Evolutionary conservation across 208 protist species (phyloP), one percentile per base, ranked within the genome.

Genomic region (Trypanosomatidae sp.): DNA sequence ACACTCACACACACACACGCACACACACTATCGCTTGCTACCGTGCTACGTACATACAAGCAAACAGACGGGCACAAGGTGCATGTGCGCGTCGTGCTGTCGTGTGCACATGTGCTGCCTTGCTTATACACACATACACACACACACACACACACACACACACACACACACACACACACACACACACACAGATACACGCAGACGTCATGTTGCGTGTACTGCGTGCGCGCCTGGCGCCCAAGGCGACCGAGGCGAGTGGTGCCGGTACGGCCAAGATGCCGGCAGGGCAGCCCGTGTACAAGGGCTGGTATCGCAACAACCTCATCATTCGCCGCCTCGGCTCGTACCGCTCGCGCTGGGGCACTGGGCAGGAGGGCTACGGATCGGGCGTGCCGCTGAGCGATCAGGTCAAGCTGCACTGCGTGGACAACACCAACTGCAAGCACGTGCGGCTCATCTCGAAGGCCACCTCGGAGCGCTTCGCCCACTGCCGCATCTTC

Each of bases 341-440:
- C 16, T 81, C 71, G 2, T 89, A 93, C 58, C 73, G 80, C 23
- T 77, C 77, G 8, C 72, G 85, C 1, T 93, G 85, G 80, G 85
- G 85, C 20, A 88, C 67, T 22, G 85, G 85, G 5, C 63, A 72
- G 38, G 79, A 93, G 53, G 80, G 80, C 41, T 86, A 86, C 61
- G 68, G 67, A 30, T 49, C 71, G 20, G 80, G 85, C 33, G 80
- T 90, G 5, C 78, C 81, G 10, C 66, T 94, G 25, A 85, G 77
- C 42, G 79, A 91, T 40, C 82, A 88, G 52, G 80, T 87, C 43
- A 94, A 92, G 53, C 64, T 94, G 47, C 80, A 94, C 61, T 94
- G 86, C 43, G 86, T 94, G 10, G 86, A 94, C 61, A 94, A 94
- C 66, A 91, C 86, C 22, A 89, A 88, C 63, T 94, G 86, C 61